phyloP scores from a whole-genome alignment of 352 stramenopile genomes.

The Globisporangium radiosum region DNA sequence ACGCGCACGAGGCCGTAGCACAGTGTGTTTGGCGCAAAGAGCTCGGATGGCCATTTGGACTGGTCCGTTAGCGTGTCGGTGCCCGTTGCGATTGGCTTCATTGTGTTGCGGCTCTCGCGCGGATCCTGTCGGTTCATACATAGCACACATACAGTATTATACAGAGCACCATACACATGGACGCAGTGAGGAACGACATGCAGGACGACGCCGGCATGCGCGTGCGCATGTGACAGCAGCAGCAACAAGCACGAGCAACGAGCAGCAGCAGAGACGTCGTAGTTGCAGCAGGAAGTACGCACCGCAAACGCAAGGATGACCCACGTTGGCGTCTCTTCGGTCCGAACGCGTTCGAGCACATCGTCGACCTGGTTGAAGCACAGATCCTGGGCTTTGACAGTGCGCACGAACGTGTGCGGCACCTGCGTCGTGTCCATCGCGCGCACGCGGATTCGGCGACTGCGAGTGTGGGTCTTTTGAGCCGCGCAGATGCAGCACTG shows the following conservation, averaged over 20 bases:
- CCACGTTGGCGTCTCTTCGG: conserved; percentile 58
- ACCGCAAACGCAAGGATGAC: conserved; percentile 74
- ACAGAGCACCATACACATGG: background rate
- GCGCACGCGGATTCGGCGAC: no score
- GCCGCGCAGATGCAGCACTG: no score
- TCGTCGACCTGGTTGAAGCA: conserved; percentile 73
- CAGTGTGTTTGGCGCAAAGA: conserved; percentile 71
- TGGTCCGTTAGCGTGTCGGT: conserved; percentile 62
- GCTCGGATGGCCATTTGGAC: conserved; percentile 62
- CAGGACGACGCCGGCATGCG: background rate
- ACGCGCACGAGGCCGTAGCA: conserved; percentile 79
- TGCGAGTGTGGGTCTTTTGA: no score
- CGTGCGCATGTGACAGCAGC: background rate
- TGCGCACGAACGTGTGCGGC: conserved; percentile 78
- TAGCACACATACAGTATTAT: background rate
- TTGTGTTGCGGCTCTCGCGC: conserved; percentile 71
- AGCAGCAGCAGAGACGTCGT: background rate
- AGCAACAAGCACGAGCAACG: background rate
- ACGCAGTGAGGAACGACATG: background rate
- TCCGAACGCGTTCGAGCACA: conserved; percentile 62
- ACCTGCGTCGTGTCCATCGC: conserved; percentile 40
- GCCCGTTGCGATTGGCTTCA: conserved; percentile 66
- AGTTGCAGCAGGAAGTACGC: conserved; percentile 10
- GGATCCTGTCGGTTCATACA: conserved; percentile 41
- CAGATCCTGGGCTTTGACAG: conserved; percentile 74